Evolutionary conservation across 2,329 filamentous ascomycete species (phyloP).

Genomic region (Arthrinium phaeospermum): DNA sequence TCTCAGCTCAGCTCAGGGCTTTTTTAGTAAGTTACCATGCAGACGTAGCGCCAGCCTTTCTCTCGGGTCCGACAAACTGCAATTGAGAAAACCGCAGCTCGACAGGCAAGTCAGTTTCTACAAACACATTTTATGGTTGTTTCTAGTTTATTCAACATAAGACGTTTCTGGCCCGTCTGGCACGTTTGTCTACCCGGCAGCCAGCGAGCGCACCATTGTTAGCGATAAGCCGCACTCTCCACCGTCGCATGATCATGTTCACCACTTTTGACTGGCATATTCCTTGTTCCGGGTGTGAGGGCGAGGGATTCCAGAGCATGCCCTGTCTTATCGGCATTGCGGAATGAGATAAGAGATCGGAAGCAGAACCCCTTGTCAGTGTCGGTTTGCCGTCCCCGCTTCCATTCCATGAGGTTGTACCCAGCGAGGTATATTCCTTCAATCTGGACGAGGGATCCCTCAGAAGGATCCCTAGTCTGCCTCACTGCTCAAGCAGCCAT

Average conservation of each 20-base stretch:
- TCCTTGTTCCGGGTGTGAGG: not conserved
- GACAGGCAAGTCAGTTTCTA: not conserved
- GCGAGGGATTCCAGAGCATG: not conserved
- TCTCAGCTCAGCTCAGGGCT: conserved; percentile 3
- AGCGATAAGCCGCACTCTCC: not conserved
- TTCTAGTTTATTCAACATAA: not conserved
- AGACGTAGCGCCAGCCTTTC: not conserved
- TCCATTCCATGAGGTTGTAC: not conserved
- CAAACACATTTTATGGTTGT: not conserved
- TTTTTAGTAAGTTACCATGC: not conserved
- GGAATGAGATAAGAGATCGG: not conserved
- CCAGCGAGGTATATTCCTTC: not conserved
- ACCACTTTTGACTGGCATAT: not conserved
- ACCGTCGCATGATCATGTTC: not conserved
- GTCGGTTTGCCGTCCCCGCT: not conserved
- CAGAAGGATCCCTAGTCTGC: not conserved
- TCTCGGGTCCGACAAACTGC: not conserved
- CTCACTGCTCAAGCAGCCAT: not conserved
- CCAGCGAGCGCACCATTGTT: not conserved
- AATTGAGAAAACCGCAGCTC: not conserved
- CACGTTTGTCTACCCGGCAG: not conserved
- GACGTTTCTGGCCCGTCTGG: not conserved
- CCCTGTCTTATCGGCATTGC: not conserved
- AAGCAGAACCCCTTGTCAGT: not conserved
- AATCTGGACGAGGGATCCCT: not conserved